Percentiles rank a stretch among this genome's conserved stretches.
Evolutionary conservation across 805 yeast genomes (phyloP).

Genomic region (Kuraishia floccosa): DNA sequence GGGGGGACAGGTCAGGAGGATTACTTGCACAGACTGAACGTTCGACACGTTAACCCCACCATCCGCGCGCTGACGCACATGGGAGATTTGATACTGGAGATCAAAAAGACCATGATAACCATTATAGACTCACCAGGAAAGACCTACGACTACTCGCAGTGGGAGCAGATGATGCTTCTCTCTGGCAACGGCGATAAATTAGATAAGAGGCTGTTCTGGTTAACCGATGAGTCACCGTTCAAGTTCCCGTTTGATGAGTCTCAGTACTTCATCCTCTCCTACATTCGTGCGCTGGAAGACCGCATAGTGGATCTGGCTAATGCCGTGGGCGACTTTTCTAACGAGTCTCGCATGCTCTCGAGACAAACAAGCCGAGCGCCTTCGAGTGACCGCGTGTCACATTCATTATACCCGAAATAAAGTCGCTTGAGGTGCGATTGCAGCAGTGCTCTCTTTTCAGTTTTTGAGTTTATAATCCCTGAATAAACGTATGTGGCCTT

Average conservation of each 20-base stretch:
- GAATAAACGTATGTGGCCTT: no score
- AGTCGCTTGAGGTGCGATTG: no score
- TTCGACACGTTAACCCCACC: constrained; percentile 1
- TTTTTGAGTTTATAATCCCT: no score
- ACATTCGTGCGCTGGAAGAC: constrained; percentile 12
- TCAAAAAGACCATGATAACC: constrained; percentile 19
- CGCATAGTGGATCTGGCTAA: neutral
- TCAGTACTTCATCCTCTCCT: constrained; percentile 32
- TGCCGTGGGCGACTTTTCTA: neutral
- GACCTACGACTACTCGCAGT: constrained; percentile 37
- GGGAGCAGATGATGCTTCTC: constrained; percentile 28
- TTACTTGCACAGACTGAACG: no score
- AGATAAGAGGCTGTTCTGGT: constrained; percentile 38
- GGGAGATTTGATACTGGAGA: constrained; percentile 16
- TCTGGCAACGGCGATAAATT: constrained; percentile 13
- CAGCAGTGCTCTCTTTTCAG: no score
- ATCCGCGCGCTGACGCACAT: constrained; percentile 9
- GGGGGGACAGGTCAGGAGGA: no score
- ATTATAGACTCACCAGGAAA: constrained; percentile 26
- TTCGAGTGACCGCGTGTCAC: no score
- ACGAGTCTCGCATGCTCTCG: no score
- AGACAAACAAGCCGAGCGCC: no score
- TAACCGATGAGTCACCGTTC: constrained; percentile 56
- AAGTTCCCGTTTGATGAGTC: constrained; percentile 62
- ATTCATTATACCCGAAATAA: no score